phyloP scores from a whole-genome alignment of 2,329 filamentous ascomycete species.

The Westerdykella sp. region DNA sequence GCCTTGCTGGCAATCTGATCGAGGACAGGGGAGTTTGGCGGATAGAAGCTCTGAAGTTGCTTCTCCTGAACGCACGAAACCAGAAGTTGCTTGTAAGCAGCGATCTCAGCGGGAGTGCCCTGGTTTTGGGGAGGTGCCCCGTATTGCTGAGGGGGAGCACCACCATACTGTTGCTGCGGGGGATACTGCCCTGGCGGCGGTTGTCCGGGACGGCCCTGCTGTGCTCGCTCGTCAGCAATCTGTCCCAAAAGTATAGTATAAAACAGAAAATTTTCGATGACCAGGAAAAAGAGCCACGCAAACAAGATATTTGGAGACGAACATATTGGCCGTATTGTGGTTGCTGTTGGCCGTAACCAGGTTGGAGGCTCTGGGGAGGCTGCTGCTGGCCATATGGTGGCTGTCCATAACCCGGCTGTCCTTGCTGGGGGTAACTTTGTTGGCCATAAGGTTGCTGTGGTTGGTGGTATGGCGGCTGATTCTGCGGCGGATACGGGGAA shows the following conservation, averaged over 20 bases:
- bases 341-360: slow-evolving; percentile 19
- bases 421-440: slow-evolving; percentile 12
- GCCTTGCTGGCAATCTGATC: slow-evolving; percentile 49
- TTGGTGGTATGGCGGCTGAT: slow-evolving; percentile 17
- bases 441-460: slow-evolving; percentile 32
- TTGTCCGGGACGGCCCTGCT: background rate
- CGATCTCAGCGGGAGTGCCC: slow-evolving; percentile 46
- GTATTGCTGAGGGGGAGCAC: slow-evolving; percentile 22
- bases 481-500: slow-evolving; percentile 16
- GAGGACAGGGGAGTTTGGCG: slow-evolving; percentile 46
- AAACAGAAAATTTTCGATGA: too few relatives aligned
- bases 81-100: slow-evolving; percentile 52
- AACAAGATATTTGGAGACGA: slow-evolving; percentile 8
- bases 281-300: background rate
- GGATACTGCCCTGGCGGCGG: slow-evolving; percentile 5
- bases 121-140: slow-evolving; percentile 34
- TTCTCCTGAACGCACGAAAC: slow-evolving; percentile 55
- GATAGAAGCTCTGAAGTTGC: slow-evolving; percentile 53
- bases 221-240: background rate
- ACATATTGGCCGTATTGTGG: slow-evolving; percentile 20
- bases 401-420: slow-evolving; percentile 10
- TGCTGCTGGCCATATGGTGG: slow-evolving; percentile 22
- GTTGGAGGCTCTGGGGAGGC: slow-evolving; percentile 26
- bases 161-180: slow-evolving; percentile 32
- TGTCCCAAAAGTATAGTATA: background rate